phyloP scores from a whole-genome alignment of 2,329 filamentous ascomycete species.

The Tolypocladium pustulatum region DNA sequence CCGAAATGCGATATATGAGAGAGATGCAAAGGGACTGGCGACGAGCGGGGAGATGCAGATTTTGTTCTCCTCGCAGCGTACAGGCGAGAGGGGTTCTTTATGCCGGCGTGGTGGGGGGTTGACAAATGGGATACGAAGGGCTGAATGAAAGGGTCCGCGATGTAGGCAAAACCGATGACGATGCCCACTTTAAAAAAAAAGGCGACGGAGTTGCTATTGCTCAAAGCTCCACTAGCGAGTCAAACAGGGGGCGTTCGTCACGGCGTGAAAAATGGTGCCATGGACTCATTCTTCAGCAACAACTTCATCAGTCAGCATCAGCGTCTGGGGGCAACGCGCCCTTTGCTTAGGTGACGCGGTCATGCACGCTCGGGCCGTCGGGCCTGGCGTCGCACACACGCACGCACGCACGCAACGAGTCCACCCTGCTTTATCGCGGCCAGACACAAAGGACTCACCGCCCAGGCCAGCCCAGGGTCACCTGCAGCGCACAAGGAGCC shows the following conservation, averaged over 20 bases:
- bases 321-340: rapidly evolving
- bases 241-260: background rate
- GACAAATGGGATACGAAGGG: background rate
- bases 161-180: background rate
- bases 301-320: background rate
- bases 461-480: background rate
- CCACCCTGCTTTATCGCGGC: background rate
- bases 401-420: too few species aligned
- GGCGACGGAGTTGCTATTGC: background rate
- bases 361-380: background rate
- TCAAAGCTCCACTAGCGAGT: background rate
- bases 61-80: background rate
- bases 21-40: background rate
- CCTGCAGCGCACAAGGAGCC: background rate
- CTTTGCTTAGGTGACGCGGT: background rate
- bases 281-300: background rate
- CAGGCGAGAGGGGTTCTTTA: background rate
- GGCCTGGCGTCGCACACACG: background rate
- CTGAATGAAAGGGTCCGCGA: background rate
- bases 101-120: background rate
- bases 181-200: background rate
- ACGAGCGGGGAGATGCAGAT: background rate
- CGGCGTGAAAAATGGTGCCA: background rate
- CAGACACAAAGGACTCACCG: background rate
- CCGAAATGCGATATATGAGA: background rate